Conservation (phyloP, 2,329 filamentous ascomycete species). For the Chrysoporthe puriensis region DNA sequence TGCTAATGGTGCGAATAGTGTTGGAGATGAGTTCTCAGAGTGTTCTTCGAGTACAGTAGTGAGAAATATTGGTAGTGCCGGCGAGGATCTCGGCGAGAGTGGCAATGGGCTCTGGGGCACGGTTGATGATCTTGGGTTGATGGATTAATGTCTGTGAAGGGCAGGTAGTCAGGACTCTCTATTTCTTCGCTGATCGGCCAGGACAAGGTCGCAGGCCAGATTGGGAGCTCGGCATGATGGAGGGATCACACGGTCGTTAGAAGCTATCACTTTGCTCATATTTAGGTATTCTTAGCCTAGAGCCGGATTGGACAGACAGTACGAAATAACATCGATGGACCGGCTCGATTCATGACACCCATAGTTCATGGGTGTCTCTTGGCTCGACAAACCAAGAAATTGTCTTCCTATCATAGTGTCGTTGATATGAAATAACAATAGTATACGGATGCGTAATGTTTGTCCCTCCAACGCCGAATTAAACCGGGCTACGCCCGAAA, state of each 20-base stretch:
- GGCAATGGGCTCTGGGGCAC: conserved; percentile 13
- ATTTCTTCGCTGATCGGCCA: background rate
- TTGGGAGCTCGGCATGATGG: background rate
- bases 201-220: background rate
- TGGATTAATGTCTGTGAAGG: conserved; percentile 14
- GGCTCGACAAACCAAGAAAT: background rate
- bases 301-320: conserved; percentile 7
- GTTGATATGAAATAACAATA: no score
- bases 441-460: background rate
- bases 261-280: background rate
- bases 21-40: conserved; percentile 24
- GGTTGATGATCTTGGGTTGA: conserved; percentile 7
- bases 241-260: background rate
- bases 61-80: conserved; percentile 7
- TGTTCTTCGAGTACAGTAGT: conserved; percentile 26
- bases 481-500: background rate
- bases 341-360: background rate
- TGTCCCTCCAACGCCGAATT: background rate
- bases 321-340: conserved; percentile 1
- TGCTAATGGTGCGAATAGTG: conserved; percentile 2
- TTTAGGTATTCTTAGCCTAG: conserved; percentile 16
- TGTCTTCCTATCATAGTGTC: background rate
- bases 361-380: background rate
- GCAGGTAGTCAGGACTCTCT: background rate
- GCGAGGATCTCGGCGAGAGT: background rate